These are phyloP conservation scores for Thelonectria rubi DNA, from an alignment of 2,329 filamentous ascomycete species.

Conservation along the genomic window DNA sequence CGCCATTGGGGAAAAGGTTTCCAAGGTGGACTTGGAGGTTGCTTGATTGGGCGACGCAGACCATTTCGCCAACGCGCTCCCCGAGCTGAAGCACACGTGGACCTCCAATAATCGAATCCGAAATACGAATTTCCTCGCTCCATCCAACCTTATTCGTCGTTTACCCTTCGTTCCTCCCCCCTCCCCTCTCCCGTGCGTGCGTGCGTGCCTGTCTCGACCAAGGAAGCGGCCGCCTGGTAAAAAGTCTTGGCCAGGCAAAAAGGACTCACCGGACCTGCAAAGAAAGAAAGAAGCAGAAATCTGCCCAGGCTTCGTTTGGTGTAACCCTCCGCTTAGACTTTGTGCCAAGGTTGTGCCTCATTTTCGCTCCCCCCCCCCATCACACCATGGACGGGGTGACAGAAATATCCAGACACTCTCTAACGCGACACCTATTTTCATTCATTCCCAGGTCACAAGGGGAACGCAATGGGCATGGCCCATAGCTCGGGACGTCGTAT, in stretches of 20 bases:
- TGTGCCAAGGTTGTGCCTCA: not conserved
- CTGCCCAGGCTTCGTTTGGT: not conserved
- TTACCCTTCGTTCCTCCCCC: not conserved
- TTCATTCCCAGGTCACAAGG: not conserved
- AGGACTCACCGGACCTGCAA: not conserved
- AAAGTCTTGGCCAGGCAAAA: not conserved
- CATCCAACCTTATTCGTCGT: constrained; percentile 24
- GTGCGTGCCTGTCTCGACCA: not conserved
- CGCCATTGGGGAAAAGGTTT: not conserved
- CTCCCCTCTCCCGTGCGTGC: too few species aligned
- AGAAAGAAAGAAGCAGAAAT: not conserved
- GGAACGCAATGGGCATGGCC: not conserved
- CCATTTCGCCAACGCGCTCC: constrained; percentile 21
- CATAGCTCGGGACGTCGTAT: not conserved
- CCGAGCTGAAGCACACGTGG: constrained; percentile 28
- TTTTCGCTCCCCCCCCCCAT: not conserved
- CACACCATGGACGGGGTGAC: constrained; percentile 2
- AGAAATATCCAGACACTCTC: constrained; percentile 8
- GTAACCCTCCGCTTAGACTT: not conserved
- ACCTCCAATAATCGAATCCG: constrained; percentile 29
- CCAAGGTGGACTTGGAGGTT: not conserved
- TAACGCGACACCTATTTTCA: constrained; percentile 8
- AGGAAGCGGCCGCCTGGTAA: not conserved
- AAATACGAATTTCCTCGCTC: constrained; percentile 40
- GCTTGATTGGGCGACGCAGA: constrained; percentile 17